Percentiles rank a stretch among this genome's conserved stretches.
Evolutionary conservation across 2,329 filamentous ascomycete species (phyloP).

Genomic region (Onygenales sp.): DNA sequence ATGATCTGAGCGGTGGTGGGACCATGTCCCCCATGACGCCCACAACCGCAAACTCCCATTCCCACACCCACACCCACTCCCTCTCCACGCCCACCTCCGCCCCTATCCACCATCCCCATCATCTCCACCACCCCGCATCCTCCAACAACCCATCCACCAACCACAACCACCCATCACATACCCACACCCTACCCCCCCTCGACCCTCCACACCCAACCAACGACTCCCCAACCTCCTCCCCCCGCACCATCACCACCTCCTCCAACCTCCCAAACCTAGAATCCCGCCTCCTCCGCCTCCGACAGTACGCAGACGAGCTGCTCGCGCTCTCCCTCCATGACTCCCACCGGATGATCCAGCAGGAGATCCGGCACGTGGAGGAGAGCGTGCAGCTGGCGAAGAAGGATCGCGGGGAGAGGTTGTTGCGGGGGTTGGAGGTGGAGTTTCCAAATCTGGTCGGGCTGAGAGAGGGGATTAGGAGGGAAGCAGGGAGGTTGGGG

Average conservation of each 20-base stretch:
- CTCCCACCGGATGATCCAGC: slow-evolving; percentile 15
- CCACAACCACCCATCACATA: not conserved
- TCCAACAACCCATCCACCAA: not conserved
- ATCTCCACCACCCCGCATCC: not conserved
- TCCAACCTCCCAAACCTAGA: slow-evolving; percentile 11
- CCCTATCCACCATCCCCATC: not conserved
- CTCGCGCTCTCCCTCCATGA: slow-evolving; percentile 18
- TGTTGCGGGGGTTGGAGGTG: slow-evolving; percentile 7
- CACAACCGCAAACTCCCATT: not conserved
- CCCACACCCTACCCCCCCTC: not conserved
- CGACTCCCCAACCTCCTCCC: not conserved
- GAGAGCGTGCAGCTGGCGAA: slow-evolving; percentile 6
- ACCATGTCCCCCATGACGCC: slow-evolving; percentile 2
- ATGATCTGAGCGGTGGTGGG: slow-evolving; percentile 2
- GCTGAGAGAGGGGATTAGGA: slow-evolving; percentile 7
- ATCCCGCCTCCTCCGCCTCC: slow-evolving; percentile 13
- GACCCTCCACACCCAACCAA: not conserved
- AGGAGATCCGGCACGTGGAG: slow-evolving; percentile 15
- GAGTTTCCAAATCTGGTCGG: slow-evolving; percentile 10
- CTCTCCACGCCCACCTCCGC: not conserved
- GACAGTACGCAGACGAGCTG: slow-evolving; percentile 16
- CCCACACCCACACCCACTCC: not conserved
- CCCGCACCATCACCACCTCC: slow-evolving; percentile 5
- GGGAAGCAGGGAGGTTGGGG: slow-evolving; percentile 10
- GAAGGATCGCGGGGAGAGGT: slow-evolving; percentile 9